These are phyloP conservation scores for Jatropha curcas DNA, from an alignment of 345 rosid species.

Conservation along the genomic window DNA sequence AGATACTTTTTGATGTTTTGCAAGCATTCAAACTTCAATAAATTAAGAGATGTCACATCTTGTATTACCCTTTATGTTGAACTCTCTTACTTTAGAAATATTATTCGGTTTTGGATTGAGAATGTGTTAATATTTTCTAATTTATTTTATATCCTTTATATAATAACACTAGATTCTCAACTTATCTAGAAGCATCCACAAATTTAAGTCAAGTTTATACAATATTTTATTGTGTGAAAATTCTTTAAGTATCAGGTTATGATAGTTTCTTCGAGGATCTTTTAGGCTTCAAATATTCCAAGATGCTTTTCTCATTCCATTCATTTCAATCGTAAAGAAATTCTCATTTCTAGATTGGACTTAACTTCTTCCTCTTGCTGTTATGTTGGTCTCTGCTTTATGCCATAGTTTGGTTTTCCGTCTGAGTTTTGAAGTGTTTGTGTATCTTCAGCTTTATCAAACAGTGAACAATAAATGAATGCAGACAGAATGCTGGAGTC, in stretches of 20 bases:
- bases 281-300: not conserved
- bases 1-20: no score
- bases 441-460: slow-evolving; percentile 22
- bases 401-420: not conserved
- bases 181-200: no score
- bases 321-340: not conserved
- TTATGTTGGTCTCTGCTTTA: slow-evolving; percentile 3
- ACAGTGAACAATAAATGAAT: slow-evolving; percentile 44
- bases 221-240: not conserved
- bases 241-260: not conserved
- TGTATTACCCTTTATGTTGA: no score
- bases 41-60: no score
- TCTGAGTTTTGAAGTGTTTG: slow-evolving; percentile 15
- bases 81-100: no score
- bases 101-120: no score
- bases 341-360: not conserved
- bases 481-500: slow-evolving; percentile 40
- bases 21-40: no score
- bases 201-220: not conserved
- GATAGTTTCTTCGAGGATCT: not conserved
- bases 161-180: no score
- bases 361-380: not conserved
- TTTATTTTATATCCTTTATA: no score
- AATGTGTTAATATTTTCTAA: no score
- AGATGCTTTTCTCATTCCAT: not conserved